Evolutionary conservation across 2,329 filamentous ascomycete species (phyloP).

Genomic region (Colletotrichum tanaceti): DNA sequence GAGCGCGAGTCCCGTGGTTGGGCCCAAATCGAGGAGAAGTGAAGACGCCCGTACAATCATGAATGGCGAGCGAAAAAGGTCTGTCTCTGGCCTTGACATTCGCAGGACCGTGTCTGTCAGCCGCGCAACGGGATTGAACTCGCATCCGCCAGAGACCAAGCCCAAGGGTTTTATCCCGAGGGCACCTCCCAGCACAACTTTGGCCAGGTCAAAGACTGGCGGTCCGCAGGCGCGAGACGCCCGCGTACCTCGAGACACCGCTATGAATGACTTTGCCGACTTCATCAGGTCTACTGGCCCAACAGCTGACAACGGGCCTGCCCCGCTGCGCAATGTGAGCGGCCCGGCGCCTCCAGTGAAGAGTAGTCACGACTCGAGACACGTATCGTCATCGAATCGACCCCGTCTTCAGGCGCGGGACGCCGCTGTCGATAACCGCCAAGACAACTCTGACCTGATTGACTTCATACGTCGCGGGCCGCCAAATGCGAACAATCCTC

Average conservation of each 20-base stretch:
- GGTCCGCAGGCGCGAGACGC: slow-evolving; percentile 74
- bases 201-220: slow-evolving; percentile 49
- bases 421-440: slow-evolving; percentile 69
- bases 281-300: slow-evolving; percentile 91
- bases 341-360: slow-evolving; percentile 48
- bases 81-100: slow-evolving; percentile 56
- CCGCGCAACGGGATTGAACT: slow-evolving; percentile 52
- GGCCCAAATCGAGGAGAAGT: slow-evolving; percentile 57
- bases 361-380: slow-evolving; percentile 54
- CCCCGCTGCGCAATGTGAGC: slow-evolving; percentile 52
- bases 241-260: slow-evolving; percentile 75
- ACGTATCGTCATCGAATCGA: slow-evolving; percentile 53
- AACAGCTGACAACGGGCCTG: slow-evolving; percentile 55
- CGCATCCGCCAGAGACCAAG: slow-evolving; percentile 49
- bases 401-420: slow-evolving; percentile 77
- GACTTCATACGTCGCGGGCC: slow-evolving; percentile 95
- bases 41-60: slow-evolving; percentile 57
- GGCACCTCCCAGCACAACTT: slow-evolving; percentile 47
- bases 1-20: slow-evolving; percentile 53
- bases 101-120: slow-evolving; percentile 50
- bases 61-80: slow-evolving; percentile 50
- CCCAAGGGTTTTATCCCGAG: slow-evolving; percentile 47
- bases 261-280: slow-evolving; percentile 81
- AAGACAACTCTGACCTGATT: slow-evolving; percentile 86
- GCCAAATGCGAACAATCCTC: slow-evolving; percentile 70